Evolutionary conservation across 2,329 filamentous ascomycete genomes (phyloP).

Genomic region (Coniochaeta ligniaria): DNA sequence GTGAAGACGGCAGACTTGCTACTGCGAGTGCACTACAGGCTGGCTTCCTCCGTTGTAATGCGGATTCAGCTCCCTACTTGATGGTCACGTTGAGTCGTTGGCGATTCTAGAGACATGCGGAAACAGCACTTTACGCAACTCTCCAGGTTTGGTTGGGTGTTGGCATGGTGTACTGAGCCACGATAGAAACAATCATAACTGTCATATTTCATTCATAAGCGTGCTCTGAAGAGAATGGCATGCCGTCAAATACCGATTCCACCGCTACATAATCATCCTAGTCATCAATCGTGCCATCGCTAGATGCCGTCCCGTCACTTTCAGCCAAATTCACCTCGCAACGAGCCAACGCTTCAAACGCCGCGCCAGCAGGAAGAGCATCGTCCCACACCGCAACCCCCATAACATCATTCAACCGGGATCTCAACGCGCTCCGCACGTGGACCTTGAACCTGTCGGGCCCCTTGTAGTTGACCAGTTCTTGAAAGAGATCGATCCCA

Average conservation of each 20-base stretch:
- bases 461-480: slow-evolving; percentile 5
- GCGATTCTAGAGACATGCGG: too few relatives aligned
- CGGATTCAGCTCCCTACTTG: too few relatives aligned
- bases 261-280: neutral
- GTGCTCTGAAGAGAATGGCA: neutral
- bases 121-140: too few relatives aligned
- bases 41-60: too few relatives aligned
- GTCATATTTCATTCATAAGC: neutral
- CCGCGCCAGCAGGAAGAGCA: neutral
- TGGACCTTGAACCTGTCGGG: slow-evolving; percentile 3
- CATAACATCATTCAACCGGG: neutral
- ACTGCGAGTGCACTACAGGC: too few relatives aligned
- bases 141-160: too few relatives aligned
- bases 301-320: neutral
- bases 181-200: too few relatives aligned
- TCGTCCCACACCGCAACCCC: neutral
- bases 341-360: neutral
- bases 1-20: too few relatives aligned
- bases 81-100: too few relatives aligned
- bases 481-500: slow-evolving; percentile 4
- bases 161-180: too few relatives aligned
- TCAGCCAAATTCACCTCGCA: neutral
- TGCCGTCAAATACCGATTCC: neutral
- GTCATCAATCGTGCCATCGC: neutral
- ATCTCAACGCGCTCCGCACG: neutral